phyloP scores from a whole-genome alignment of 768 basidiomycete genomes.

The Xerocomus brunneocitrinus region DNA sequence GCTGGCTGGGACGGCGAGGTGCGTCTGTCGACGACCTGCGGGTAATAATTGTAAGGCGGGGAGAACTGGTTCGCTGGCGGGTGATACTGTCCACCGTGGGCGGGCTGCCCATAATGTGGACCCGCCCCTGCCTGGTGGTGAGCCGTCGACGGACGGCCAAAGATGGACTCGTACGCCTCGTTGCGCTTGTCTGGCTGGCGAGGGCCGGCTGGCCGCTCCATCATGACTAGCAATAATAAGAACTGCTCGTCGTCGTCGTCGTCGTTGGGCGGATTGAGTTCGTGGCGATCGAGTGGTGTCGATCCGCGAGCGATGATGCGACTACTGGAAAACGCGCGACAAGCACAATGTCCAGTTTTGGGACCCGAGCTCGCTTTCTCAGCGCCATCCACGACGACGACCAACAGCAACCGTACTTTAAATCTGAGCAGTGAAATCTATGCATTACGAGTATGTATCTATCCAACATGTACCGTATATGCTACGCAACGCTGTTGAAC shows the following conservation, averaged over 20 bases:
- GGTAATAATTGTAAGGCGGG: conserved; percentile 39
- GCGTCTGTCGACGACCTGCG: conserved; percentile 42
- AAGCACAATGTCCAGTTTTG: conserved; percentile 21
- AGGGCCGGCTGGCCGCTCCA: conserved; percentile 60
- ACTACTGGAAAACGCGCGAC: conserved; percentile 12
- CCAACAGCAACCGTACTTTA: background rate
- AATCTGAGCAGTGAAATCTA: background rate
- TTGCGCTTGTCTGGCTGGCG: conserved; percentile 64
- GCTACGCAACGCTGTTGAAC: conserved; percentile 7
- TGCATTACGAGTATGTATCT: conserved; percentile 4
- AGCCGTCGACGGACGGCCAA: conserved; percentile 64
- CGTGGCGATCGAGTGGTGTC: conserved; percentile 8
- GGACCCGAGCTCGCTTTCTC: conserved; percentile 11
- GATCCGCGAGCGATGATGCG: conserved; percentile 4
- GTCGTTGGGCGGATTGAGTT: conserved; percentile 3
- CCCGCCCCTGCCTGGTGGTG: conserved; percentile 40
- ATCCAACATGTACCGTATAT: conserved; percentile 7
- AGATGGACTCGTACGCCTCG: conserved; percentile 84
- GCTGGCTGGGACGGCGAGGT: conserved; percentile 35
- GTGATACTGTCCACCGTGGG: conserved; percentile 16
- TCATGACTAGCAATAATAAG: conserved; percentile 18
- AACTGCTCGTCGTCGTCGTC: conserved; percentile 3
- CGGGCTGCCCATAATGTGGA: conserved; percentile 17
- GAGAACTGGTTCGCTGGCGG: conserved; percentile 27
- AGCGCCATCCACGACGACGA: conserved; percentile 3